Evolutionary conservation across 1,139 yeast species (phyloP).

Genomic region (Suhomyces maxii): DNA sequence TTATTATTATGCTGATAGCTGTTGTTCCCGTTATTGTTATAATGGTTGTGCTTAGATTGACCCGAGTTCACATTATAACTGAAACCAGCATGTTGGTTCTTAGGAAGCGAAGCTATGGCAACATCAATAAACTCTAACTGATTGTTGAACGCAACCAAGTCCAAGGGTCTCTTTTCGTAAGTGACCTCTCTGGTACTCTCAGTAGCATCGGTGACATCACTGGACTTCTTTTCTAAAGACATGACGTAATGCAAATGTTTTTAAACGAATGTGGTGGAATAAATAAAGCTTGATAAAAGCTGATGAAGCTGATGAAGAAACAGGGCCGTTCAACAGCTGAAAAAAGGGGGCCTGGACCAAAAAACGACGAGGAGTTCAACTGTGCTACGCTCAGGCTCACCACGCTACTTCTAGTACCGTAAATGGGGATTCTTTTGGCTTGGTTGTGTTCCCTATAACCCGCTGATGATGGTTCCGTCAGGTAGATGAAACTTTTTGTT

Average conservation of each 20-base stretch:
- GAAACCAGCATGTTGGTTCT: constrained; percentile 6
- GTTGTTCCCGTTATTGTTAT: constrained; percentile 9
- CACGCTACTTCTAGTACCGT: too few relatives aligned
- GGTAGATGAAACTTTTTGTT: too few relatives aligned
- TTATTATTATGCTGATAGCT: constrained; percentile 8
- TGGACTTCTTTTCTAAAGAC: constrained; percentile 1
- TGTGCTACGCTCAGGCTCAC: too few relatives aligned
- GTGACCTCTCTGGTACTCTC: background rate
- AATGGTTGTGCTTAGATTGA: constrained; percentile 5
- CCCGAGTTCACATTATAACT: constrained; percentile 8
- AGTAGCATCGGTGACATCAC: background rate
- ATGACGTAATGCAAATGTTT: constrained; percentile 8
- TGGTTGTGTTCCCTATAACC: too few relatives aligned
- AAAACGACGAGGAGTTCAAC: too few relatives aligned
- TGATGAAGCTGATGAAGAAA: background rate
- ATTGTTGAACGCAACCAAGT: constrained; percentile 29
- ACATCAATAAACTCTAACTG: constrained; percentile 31
- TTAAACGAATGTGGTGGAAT: background rate
- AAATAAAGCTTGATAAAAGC: background rate
- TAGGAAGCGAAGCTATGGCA: constrained; percentile 12
- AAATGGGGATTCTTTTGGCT: too few relatives aligned
- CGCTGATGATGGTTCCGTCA: too few relatives aligned
- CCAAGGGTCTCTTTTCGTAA: constrained; percentile 31
- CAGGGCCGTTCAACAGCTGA: background rate
- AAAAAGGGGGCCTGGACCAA: too few relatives aligned